These are phyloP conservation scores for Speleostelium caveatum DNA, from an alignment of 78 protist species.

Conservation along the genomic window DNA sequence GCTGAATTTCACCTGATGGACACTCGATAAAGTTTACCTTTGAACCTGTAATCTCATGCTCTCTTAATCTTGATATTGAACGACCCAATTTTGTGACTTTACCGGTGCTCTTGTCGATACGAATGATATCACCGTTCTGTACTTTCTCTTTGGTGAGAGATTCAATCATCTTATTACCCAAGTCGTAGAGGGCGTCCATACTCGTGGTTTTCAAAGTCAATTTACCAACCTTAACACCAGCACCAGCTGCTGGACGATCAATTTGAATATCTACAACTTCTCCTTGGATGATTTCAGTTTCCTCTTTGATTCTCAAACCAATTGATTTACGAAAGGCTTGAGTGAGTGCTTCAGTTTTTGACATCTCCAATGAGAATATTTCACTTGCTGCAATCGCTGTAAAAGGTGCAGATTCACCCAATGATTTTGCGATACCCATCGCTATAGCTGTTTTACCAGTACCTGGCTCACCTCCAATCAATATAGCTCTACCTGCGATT, in stretches of 20 bases:
- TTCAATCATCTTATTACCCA: conserved; percentile 99
- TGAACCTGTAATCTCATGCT: conserved; percentile 97
- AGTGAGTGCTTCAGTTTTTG: conserved; percentile 98
- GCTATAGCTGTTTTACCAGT: conserved; percentile 99
- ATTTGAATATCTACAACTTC: conserved; percentile 98
- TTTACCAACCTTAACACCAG: conserved; percentile 93
- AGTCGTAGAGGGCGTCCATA: conserved; percentile 99
- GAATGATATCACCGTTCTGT: conserved; percentile 94
- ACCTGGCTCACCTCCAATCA: conserved; percentile 99
- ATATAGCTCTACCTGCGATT: conserved; percentile 98
- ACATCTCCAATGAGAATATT: conserved; percentile 98
- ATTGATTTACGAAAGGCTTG: conserved; percentile 98
- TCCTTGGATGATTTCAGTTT: conserved; percentile 99
- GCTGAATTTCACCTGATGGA: conserved; percentile 97
- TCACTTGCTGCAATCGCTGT: conserved; percentile 97
- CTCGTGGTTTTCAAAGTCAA: conserved; percentile 99
- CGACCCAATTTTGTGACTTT: conserved; percentile 96
- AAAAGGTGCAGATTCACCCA: conserved; percentile 97
- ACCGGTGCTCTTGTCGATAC: conserved; percentile 99
- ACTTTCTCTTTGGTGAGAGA: conserved; percentile 97
- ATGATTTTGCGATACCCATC: conserved; percentile 98
- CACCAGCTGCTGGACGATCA: conserved; percentile 89
- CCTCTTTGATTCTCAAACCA: conserved; percentile 98
- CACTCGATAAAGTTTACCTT: conserved; percentile 92
- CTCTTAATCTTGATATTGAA: conserved; percentile 93